Evolutionary conservation across 2,329 filamentous ascomycete genomes (phyloP).

Genomic region (Leptographium wingfieldii): DNA sequence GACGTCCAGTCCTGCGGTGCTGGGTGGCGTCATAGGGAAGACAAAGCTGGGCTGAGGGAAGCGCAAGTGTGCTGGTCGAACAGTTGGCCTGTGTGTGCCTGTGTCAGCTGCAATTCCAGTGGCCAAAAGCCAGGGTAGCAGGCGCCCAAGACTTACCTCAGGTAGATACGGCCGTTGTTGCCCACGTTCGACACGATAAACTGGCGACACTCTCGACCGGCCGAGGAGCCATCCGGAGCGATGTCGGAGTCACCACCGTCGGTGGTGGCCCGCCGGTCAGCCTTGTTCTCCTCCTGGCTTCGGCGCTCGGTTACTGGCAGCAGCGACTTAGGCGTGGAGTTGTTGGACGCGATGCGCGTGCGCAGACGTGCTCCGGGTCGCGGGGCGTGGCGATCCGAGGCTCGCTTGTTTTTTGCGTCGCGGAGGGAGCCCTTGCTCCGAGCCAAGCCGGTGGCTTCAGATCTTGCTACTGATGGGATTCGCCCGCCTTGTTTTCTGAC

Average conservation of each 20-base stretch:
- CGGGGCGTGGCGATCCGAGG: constrained; percentile 6
- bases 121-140: not conserved
- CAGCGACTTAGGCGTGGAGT: constrained; percentile 23
- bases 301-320: constrained; percentile 34
- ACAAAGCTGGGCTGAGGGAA: constrained; percentile 48
- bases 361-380: constrained; percentile 15
- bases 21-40: constrained; percentile 48
- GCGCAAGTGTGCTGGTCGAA: constrained; percentile 48
- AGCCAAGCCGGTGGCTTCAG: not conserved
- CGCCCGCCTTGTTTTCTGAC: not conserved
- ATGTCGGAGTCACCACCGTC: constrained; percentile 42
- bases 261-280: constrained; percentile 21
- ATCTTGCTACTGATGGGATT: not conserved
- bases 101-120: not conserved
- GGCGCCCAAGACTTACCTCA: constrained; percentile 43
- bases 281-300: constrained; percentile 26
- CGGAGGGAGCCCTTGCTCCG: constrained; percentile 6
- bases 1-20: constrained; percentile 42
- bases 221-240: constrained; percentile 47
- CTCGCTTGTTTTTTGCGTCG: constrained; percentile 9
- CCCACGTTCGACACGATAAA: constrained; percentile 75
- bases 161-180: constrained; percentile 70
- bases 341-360: constrained; percentile 15
- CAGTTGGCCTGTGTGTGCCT: constrained; percentile 36
- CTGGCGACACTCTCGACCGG: constrained; percentile 53